Evolutionary conservation across 345 rosid genomes (phyloP).

Genomic region (Citrus reticulata): DNA sequence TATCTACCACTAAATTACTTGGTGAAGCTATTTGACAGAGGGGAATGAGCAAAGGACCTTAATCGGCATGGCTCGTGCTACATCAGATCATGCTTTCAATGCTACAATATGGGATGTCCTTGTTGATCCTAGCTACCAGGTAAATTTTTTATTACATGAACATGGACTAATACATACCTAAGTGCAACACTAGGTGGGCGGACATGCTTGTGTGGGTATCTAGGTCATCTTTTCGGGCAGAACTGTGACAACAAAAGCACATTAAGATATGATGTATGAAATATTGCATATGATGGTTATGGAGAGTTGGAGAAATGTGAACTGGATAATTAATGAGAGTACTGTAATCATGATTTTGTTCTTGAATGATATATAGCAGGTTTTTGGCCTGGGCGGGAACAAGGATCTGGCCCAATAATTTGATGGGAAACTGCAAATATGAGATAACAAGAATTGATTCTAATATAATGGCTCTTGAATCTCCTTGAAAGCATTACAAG

Average conservation of each 20-base stretch:
- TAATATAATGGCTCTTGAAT: neutral
- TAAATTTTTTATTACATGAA: constrained; percentile 15
- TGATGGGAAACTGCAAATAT: neutral
- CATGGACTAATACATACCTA: neutral
- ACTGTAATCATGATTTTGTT: neutral
- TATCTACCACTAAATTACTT: constrained; percentile 43
- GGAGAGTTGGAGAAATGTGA: neutral
- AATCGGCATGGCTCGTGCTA: constrained; percentile 98
- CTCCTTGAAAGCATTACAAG: neutral
- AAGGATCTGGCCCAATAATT: neutral
- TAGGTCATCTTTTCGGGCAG: neutral
- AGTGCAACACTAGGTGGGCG: neutral
- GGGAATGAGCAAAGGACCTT: constrained; percentile 61
- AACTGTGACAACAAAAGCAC: neutral
- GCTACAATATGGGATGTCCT: constrained; percentile 99
- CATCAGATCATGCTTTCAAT: constrained; percentile 96
- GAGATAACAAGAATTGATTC: neutral
- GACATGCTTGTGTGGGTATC: neutral
- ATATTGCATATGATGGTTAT: neutral
- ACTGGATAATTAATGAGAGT: neutral
- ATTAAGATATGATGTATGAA: neutral
- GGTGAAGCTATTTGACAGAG: constrained; percentile 96
- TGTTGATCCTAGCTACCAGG: constrained; percentile 97
- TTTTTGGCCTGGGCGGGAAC: neutral
- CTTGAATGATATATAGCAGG: constrained; percentile 1